Conservation (phyloP, 2,329 filamentous ascomycete genomes). For the Phialophora tarda region DNA sequence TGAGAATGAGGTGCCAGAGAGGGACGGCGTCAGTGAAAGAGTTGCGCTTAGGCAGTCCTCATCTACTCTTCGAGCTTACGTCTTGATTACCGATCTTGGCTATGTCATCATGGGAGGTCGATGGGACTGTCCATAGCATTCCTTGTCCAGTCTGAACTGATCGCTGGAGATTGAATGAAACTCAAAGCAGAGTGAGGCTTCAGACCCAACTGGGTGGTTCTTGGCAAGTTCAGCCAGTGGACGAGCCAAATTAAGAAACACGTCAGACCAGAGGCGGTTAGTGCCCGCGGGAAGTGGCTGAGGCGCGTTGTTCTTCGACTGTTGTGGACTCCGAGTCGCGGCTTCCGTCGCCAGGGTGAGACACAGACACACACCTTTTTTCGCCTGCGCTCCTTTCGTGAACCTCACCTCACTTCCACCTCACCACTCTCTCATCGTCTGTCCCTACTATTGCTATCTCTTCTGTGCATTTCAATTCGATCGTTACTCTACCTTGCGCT, state of each 20-base stretch:
- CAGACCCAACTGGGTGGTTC: not conserved
- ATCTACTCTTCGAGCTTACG: not conserved
- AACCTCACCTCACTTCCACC: conserved; percentile 4
- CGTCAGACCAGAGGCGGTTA: conserved; percentile 22
- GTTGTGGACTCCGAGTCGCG: conserved; percentile 20
- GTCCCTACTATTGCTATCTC: conserved; percentile 6
- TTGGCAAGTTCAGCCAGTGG: not conserved
- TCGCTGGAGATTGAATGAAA: not conserved
- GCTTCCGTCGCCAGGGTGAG: conserved; percentile 34
- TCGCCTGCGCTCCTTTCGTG: conserved; percentile 22
- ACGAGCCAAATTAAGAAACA: conserved; percentile 27
- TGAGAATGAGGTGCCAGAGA: not conserved
- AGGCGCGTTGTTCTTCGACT: conserved; percentile 3
- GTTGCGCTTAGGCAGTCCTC: not conserved
- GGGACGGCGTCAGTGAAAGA: not conserved
- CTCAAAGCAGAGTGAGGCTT: not conserved
- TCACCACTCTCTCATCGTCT: conserved; percentile 10
- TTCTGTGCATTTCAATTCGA: conserved; percentile 7
- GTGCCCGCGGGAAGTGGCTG: conserved; percentile 12
- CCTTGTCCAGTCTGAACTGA: not conserved
- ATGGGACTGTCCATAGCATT: not conserved
- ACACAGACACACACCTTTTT: conserved; percentile 20
- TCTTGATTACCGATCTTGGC: not conserved
- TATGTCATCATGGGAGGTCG: not conserved
- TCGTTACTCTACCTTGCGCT: not conserved